Evolutionary conservation across 306 rosid genomes (phyloP).

Genomic region (Dicorynia guianensis): DNA sequence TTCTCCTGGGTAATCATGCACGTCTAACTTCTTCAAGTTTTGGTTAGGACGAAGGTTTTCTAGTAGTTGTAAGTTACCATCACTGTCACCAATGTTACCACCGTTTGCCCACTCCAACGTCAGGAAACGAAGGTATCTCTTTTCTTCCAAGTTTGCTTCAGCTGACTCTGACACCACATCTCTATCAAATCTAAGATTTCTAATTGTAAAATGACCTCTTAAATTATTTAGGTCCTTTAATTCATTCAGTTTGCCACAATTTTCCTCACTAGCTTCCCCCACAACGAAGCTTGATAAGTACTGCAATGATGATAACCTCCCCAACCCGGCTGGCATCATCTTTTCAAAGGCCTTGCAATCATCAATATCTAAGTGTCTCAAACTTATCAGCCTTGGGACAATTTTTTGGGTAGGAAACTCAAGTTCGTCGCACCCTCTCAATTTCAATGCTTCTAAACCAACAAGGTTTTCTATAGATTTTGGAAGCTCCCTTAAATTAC

Average conservation of each 20-base stretch:
- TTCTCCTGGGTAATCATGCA: neutral
- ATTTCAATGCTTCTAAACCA: constrained; percentile 28
- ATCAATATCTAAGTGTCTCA: constrained; percentile 8
- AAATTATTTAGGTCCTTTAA: neutral
- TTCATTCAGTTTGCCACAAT: neutral
- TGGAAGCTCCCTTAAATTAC: neutral
- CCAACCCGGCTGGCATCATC: neutral
- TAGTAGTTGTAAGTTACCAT: neutral
- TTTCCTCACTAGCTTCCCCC: too few species aligned
- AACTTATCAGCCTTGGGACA: neutral
- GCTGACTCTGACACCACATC: neutral
- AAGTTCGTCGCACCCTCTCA: accelerated
- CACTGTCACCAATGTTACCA: neutral
- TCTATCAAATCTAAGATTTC: neutral
- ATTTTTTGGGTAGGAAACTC: neutral
- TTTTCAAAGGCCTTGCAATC: neutral
- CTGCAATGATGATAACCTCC: neutral
- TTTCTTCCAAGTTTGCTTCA: neutral
- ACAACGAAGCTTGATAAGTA: neutral
- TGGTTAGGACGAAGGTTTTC: neutral
- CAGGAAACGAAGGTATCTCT: neutral
- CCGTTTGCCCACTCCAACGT: neutral
- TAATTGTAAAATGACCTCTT: neutral
- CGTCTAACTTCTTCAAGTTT: neutral
- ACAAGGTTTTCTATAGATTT: neutral